Evolutionary conservation across 1,284 basidiomycete genomes (phyloP).

Genomic region (Rhodofomes roseus): DNA sequence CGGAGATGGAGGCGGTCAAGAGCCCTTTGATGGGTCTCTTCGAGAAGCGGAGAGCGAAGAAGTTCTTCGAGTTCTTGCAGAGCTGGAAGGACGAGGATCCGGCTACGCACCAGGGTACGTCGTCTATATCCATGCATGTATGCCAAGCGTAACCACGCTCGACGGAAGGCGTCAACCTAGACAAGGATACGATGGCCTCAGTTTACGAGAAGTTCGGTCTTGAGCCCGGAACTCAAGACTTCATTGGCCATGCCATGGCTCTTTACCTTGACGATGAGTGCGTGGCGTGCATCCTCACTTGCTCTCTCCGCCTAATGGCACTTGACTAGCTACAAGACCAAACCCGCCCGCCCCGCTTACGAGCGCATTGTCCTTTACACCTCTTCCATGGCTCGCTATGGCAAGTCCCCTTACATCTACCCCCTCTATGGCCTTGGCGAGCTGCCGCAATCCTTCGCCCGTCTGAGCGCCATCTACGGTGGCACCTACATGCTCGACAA

Average conservation of each 20-base stretch:
- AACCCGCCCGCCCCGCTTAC: conserved; percentile 87
- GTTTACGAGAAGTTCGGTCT: conserved; percentile 98
- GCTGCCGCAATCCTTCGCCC: conserved; percentile 97
- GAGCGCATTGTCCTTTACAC: conserved; percentile 98
- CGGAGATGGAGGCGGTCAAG: conserved; percentile 95
- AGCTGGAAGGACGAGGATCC: conserved; percentile 94
- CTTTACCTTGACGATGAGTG: conserved; percentile 97
- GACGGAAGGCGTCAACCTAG: conserved; percentile 75
- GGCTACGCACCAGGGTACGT: conserved; percentile 86
- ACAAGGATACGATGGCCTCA: conserved; percentile 86
- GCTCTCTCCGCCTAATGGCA: neutral
- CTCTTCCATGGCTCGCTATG: conserved; percentile 98
- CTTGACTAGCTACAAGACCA: conserved; percentile 78
- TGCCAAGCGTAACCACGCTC: neutral
- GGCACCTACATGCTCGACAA: conserved; percentile 99
- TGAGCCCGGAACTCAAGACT: conserved; percentile 97
- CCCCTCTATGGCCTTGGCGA: conserved; percentile 98
- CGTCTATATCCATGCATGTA: neutral
- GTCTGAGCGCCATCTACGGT: conserved; percentile 97
- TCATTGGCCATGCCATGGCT: conserved; percentile 99
- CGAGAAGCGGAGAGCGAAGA: conserved; percentile 97
- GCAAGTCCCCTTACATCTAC: conserved; percentile 99
- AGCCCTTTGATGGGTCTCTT: conserved; percentile 97
- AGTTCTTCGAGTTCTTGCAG: conserved; percentile 98
- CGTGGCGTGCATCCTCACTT: conserved; percentile 29